These are phyloP conservation scores for Tuber brumale DNA, from an alignment of 495 filamentous ascomycete species.

Conservation along the genomic window DNA sequence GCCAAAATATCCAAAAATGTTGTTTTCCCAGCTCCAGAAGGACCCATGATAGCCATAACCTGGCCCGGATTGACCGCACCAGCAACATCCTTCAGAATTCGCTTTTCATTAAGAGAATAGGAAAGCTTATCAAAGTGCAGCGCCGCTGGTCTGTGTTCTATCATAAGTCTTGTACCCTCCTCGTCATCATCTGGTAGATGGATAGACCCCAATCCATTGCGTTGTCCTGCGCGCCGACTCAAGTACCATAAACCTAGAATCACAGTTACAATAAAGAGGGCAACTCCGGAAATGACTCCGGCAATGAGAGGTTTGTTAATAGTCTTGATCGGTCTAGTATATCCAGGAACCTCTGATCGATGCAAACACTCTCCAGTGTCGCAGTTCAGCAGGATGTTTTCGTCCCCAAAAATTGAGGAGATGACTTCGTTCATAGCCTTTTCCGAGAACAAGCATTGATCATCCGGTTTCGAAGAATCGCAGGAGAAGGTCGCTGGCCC, in stretches of 20 bases:
- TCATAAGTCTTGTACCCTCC: slow-evolving; percentile 73
- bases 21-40: slow-evolving; percentile 94
- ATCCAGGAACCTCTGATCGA: slow-evolving; percentile 85
- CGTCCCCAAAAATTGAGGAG: slow-evolving; percentile 77
- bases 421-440: slow-evolving; percentile 87
- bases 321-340: slow-evolving; percentile 76
- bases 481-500: slow-evolving; percentile 81
- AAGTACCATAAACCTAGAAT: slow-evolving; percentile 84
- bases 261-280: slow-evolving; percentile 77
- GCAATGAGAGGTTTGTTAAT: slow-evolving; percentile 98
- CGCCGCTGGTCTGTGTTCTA: slow-evolving; percentile 83
- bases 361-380: slow-evolving; percentile 86
- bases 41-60: slow-evolving; percentile 95
- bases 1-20: slow-evolving; percentile 96
- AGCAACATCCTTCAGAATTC: slow-evolving; percentile 72
- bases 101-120: slow-evolving; percentile 77
- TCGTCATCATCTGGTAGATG: slow-evolving; percentile 72
- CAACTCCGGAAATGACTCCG: slow-evolving; percentile 79
- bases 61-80: slow-evolving; percentile 84
- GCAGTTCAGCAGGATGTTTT: slow-evolving; percentile 77
- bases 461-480: slow-evolving; percentile 45
- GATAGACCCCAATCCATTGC: slow-evolving; percentile 64
- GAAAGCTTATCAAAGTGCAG: slow-evolving; percentile 83
- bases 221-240: slow-evolving; percentile 59
- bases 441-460: slow-evolving; percentile 77